Base-by-base conservation (phyloP, 2,329 filamentous ascomycete species). In the Apiospora pterosperma region DNA sequence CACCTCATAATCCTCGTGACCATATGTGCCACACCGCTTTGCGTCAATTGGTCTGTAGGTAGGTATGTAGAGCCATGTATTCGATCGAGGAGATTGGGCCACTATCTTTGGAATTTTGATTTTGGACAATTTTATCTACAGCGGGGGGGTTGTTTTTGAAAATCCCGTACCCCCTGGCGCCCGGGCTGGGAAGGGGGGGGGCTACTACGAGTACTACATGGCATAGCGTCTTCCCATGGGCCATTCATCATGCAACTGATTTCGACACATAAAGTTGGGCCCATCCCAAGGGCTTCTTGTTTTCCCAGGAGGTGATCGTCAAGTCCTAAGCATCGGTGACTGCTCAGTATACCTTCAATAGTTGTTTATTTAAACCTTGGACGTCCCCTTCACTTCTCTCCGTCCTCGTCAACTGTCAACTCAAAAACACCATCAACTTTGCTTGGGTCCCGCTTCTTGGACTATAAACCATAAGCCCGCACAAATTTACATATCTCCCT, bases 331-430 rank as follows among this genome's bases (percentile, higher is more conserved):
- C 48, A 34, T n/a, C 48, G 11, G 25, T 55, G 48, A 55, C 48
- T 34, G 48, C 48, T 34, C 48, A 34, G 16, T 28, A 55, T n/a
- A 55, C 48, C 48, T 28, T 55, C 48, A 28, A 55, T 19, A n/a
- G 70, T 67, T n/a, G 59, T 38, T 60, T 64, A 66, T 60, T 66
- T 66, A 66, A 66, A 63, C 63, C 55, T 61, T n/a, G 21, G 25
- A 2, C 8, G 36, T 42, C 63, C 65, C 65, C 63, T 59, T 55
- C 31, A 21, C 42, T 25, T 23, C 42, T 38, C 7, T 8, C 36
- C 23, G 6, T 34, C 5, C 52, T 19, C 36, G 25, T 21, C 23
- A 34, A 19, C 11, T 41, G 21, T 11, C 11, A 61, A 31, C 36
- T 11, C 11, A 61, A 31, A n/a, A 7, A 28, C 36, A 28, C 11